Evolutionary conservation across 345 rosid species (phyloP).

Genomic region (Abelmoschus esculentus): DNA sequence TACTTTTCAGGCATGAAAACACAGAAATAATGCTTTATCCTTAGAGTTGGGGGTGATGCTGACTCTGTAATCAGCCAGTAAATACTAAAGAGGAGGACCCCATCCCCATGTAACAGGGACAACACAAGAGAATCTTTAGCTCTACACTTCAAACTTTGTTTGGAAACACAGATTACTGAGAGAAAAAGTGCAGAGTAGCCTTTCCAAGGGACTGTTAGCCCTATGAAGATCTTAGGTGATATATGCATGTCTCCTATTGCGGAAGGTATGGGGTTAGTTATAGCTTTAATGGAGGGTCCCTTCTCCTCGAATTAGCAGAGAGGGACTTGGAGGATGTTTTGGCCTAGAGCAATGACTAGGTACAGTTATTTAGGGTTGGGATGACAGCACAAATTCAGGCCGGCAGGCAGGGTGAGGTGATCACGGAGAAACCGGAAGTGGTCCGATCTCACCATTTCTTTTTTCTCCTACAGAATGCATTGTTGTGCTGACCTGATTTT

Average conservation of each 20-base stretch:
- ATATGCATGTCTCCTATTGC: conserved; percentile 4
- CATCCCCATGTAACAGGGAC: background rate
- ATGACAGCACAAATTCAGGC: too few species aligned
- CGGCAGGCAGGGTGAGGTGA: too few species aligned
- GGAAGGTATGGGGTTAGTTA: background rate
- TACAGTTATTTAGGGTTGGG: too few species aligned
- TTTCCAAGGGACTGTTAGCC: background rate
- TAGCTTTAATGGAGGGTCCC: background rate
- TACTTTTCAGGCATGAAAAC: background rate
- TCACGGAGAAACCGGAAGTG: too few species aligned
- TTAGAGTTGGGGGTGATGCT: background rate
- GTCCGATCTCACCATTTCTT: too few species aligned
- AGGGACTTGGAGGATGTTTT: background rate
- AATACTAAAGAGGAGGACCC: background rate
- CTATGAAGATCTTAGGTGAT: background rate
- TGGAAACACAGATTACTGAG: background rate
- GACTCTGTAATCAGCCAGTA: background rate
- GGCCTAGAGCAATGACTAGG: too few species aligned
- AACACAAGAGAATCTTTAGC: background rate
- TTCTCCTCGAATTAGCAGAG: background rate
- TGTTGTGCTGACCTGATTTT: too few species aligned
- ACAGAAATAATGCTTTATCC: background rate
- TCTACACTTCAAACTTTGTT: background rate
- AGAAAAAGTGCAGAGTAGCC: background rate
- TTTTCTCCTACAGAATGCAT: too few species aligned